phyloP scores from a whole-genome alignment of 306 rosid genomes.

The Medicago lupulina region DNA sequence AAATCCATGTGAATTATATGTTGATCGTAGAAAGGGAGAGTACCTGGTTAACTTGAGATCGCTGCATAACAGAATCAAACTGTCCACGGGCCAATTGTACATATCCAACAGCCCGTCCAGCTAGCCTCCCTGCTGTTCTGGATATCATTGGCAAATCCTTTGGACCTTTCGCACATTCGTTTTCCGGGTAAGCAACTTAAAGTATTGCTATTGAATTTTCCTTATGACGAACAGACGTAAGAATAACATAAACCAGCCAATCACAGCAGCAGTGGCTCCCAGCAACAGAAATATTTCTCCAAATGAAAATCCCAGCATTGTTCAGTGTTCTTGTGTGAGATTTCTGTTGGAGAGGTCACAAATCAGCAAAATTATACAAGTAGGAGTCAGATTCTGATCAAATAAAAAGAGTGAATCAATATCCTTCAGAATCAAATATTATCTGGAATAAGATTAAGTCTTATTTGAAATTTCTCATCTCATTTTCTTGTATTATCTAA shows the following conservation, averaged over 20 bases:
- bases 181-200: conserved; percentile 18
- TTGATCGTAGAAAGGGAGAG: conserved; percentile 11
- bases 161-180: conserved; percentile 44
- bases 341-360: background rate
- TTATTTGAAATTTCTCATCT: too few species aligned
- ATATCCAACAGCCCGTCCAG: conserved; percentile 71
- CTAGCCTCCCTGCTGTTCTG: conserved; percentile 57
- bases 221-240: background rate
- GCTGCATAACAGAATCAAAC: conserved; percentile 79
- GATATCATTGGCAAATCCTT: conserved; percentile 59
- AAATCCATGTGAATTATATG: background rate
- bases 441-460: too few species aligned
- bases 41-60: conserved; percentile 89
- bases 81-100: conserved; percentile 95
- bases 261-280: conserved; percentile 52
- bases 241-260: conserved; percentile 39
- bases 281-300: conserved; percentile 53
- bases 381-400: too few species aligned
- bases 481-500: too few species aligned
- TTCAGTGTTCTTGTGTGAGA: conserved; percentile 17
- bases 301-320: conserved; percentile 53
- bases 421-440: too few species aligned
- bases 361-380: too few species aligned
- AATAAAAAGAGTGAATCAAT: too few species aligned
- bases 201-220: conserved; percentile 1